Base-by-base conservation (phyloP, 495 filamentous ascomycete species). In the Xylaria cubensis region DNA sequence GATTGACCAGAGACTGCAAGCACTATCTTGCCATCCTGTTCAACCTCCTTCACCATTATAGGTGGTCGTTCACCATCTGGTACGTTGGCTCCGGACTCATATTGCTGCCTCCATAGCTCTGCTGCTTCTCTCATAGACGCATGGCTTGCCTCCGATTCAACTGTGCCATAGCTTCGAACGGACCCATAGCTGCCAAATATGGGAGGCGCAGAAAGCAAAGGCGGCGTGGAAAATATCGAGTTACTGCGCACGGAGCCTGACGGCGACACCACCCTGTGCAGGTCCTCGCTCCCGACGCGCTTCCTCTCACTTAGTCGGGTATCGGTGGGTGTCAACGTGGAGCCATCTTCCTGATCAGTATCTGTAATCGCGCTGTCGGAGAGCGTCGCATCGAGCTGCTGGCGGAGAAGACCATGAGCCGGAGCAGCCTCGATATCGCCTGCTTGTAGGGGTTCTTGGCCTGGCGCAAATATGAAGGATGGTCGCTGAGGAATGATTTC, bases 1-100 rank as follows among this genome's bases (percentile, higher is more conserved):
- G 93, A 97, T 84, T 95, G 94, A 46, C 96, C 96, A 70, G 96
- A 88, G 8, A 98, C 90, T 34, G 95, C 86, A 76, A 92, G 86
- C 36, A 97, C 89, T 21, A 94, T 84, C 70, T 92, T 93, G 32
- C 96, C 96, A 79, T 97, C 94, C 76, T 96, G 93, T 79, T 97
- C 91, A 8, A 97, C 88, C 77, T 93, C 90, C 81, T 93, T 97
- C 56, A 98, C 90, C 29, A 98, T 79, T 62, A 99, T 85, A 1
- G 93, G 93, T 74, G 92, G 90, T 46, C 91, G 83, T 77, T 94
- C 93, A 32, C 89, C 89, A 70, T 93, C 86, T 0, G 83, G 80
- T 21, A 80, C 72, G 41, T 81, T 80, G 7, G 77, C 78, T 1
- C 79, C 82, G 12, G 84, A 83, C 59, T 86, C 76, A 75, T 92